Evolutionary conservation across 495 filamentous ascomycete species (phyloP), one percentile per base, ranked within the genome.

Genomic region (Chaetomium fimeti): DNA sequence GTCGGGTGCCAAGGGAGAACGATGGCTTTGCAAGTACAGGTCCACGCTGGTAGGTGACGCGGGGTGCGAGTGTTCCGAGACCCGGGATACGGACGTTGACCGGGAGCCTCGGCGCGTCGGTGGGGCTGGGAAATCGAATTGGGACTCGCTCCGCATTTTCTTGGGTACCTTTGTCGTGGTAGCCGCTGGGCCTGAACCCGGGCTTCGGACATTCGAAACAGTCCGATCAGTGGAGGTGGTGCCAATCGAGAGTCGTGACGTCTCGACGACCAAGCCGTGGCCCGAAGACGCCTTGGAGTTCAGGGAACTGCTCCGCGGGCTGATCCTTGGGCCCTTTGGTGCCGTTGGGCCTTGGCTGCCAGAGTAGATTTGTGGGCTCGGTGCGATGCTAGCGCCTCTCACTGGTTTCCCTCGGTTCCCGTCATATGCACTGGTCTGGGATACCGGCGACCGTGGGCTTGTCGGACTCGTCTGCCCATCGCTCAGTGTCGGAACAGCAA

Each of bases 11-110:
- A 52, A 3, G 7, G 67, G 68, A 3, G 48, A 66, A 18, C 52
- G 68, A 7, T 71, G 62, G 18, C 71, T 75, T 47, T 75, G 72
- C n/a, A 72, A 67, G 62, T 75, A 77, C 32, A 80, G 76, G 52
- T 82, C 81, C 5, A 80, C 70, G 59, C 76, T 79, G 7, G 70
- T 78, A 0, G 83, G 82, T 8, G 81, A 83, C 6, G 79, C 55
- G 5, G 81, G 79, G 18, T 77, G 77, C 9, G 79, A 82, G 45
- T 81, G 77, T 16, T 77, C 76, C 11, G 75, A 73, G 0, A 70
- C 61, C 15, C 66, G 72, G 13, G 66, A 65, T 2, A 64, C 60
- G 2, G 56, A 45, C 3, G 67, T 58, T 38, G 61, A 58, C 5
- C 64, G 60, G 0, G 56, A 42, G 1, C 57, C 52, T 2, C 61